These are phyloP conservation scores for Calonectria hawksworthii DNA, from an alignment of 2,329 filamentous ascomycete species.

Conservation along the genomic window DNA sequence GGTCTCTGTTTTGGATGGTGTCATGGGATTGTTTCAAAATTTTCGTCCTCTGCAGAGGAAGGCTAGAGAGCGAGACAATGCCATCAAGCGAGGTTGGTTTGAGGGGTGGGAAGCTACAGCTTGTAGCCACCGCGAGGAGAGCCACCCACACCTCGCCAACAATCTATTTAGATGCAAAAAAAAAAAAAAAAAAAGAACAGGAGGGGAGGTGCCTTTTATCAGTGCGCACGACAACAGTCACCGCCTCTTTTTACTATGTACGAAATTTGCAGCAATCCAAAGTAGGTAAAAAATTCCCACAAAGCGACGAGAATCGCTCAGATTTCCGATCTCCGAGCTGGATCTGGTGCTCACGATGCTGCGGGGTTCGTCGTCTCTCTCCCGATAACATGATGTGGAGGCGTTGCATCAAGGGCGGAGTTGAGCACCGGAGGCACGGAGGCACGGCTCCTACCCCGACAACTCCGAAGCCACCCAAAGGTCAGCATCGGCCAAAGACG, in stretches of 20 bases:
- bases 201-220: not conserved
- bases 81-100: not conserved
- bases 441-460: slow-evolving; percentile 1
- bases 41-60: not conserved
- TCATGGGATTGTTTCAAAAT: not conserved
- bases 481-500: not conserved
- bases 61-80: not conserved
- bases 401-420: not conserved
- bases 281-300: not conserved
- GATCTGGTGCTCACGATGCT: not conserved
- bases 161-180: not conserved
- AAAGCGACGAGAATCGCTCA: not conserved
- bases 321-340: not conserved
- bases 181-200: too few relatives aligned
- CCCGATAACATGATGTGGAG: not conserved
- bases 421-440: not conserved
- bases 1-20: not conserved
- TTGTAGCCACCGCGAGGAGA: not conserved
- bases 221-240: not conserved
- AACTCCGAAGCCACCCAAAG: not conserved
- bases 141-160: not conserved
- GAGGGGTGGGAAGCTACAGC: not conserved
- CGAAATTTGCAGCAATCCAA: not conserved
- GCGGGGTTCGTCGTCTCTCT: not conserved
- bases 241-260: not conserved